Conservation (phyloP, 2,329 filamentous ascomycete species). For the Davidsoniella australis region DNA sequence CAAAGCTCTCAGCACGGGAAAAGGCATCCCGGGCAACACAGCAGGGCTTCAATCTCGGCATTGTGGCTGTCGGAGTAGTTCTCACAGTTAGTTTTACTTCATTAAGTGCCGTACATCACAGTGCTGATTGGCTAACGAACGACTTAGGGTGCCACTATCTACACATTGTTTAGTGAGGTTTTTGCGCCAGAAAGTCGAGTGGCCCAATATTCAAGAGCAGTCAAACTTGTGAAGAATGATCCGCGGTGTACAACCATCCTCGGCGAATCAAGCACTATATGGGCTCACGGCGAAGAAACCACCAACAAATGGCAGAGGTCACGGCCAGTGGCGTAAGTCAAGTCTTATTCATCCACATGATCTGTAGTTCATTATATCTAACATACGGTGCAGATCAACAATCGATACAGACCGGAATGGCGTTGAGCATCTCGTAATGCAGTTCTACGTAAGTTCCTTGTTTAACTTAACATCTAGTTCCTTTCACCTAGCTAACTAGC, state of each 20-base stretch:
- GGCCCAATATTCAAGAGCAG: slow-evolving; percentile 72
- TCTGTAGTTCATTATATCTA: neutral
- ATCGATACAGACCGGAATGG: slow-evolving; percentile 9
- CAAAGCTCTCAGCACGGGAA: slow-evolving; percentile 54
- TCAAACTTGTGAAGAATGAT: slow-evolving; percentile 61
- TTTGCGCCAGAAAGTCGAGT: slow-evolving; percentile 76
- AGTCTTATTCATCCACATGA: neutral
- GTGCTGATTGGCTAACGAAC: slow-evolving; percentile 4
- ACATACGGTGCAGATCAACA: slow-evolving; percentile 7
- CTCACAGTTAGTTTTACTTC: slow-evolving; percentile 44
- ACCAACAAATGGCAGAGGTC: slow-evolving; percentile 63
- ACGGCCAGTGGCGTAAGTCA: slow-evolving; percentile 38
- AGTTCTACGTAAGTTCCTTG: slow-evolving; percentile 51
- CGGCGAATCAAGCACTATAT: slow-evolving; percentile 58
- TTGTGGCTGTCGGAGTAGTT: slow-evolving; percentile 57
- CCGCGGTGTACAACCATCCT: slow-evolving; percentile 54
- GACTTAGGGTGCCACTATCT: slow-evolving; percentile 53
- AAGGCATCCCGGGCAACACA: slow-evolving; percentile 76
- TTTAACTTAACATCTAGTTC: slow-evolving; percentile 1
- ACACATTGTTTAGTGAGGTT: slow-evolving; percentile 66
- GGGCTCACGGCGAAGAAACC: slow-evolving; percentile 65
- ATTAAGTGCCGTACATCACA: neutral
- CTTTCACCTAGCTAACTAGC: neutral
- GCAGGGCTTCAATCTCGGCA: slow-evolving; percentile 72
- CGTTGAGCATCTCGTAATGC: slow-evolving; percentile 57